These are phyloP conservation scores for Linderina pennispora DNA, from an alignment of 192 early-diverging fungal species.

Conservation along the genomic window DNA sequence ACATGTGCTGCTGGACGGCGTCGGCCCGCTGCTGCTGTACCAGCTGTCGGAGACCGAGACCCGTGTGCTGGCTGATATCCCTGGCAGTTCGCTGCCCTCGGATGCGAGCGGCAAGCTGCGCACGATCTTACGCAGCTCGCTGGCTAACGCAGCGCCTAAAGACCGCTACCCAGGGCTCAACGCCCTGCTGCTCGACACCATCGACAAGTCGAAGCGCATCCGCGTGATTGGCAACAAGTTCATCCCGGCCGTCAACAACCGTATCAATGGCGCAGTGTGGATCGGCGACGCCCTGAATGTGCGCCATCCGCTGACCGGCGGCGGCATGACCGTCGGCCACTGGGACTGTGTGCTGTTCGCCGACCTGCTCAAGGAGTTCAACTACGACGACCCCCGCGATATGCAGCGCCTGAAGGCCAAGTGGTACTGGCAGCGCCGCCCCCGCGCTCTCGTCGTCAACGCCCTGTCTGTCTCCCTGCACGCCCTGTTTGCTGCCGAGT, in stretches of 20 bases:
- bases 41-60: constrained; percentile 85
- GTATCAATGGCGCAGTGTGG: constrained; percentile 66
- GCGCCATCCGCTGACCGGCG: constrained; percentile 91
- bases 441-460: constrained; percentile 71
- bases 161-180: constrained; percentile 63
- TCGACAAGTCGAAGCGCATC: constrained; percentile 61
- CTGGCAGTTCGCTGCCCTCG: constrained; percentile 71
- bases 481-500: constrained; percentile 75
- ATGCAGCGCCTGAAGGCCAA: constrained; percentile 43
- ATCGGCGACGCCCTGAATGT: constrained; percentile 97
- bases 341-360: constrained; percentile 81
- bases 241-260: constrained; percentile 79
- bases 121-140: constrained; percentile 45
- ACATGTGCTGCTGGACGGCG: constrained; percentile 83
- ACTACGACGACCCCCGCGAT: constrained; percentile 46
- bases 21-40: constrained; percentile 86
- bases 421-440: constrained; percentile 76
- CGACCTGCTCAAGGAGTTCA: constrained; percentile 49
- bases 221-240: constrained; percentile 88
- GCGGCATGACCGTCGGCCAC: constrained; percentile 95
- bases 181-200: constrained; percentile 52
- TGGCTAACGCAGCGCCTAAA: constrained; percentile 57
- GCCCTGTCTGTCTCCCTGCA: constrained; percentile 92
- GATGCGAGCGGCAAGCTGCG: constrained; percentile 49
- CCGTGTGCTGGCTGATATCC: constrained; percentile 86